These are phyloP conservation scores for Debaryomyces castellii DNA, from an alignment of 805 yeast species.

Conservation along the genomic window DNA sequence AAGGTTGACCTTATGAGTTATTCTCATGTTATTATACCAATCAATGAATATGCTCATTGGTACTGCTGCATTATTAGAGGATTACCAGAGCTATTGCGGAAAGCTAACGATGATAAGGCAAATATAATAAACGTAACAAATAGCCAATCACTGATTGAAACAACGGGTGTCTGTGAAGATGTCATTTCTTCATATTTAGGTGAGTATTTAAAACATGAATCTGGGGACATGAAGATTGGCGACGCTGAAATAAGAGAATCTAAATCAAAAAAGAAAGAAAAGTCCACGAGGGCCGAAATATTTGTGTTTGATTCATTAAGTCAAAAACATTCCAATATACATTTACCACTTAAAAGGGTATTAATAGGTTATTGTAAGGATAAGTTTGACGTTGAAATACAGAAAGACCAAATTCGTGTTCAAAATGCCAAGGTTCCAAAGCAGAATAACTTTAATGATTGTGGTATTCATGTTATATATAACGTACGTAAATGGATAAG, in stretches of 20 bases:
- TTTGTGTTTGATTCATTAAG: constrained; percentile 76
- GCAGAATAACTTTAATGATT: constrained; percentile 88
- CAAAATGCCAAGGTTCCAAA: constrained; percentile 64
- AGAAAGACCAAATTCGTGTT: constrained; percentile 46
- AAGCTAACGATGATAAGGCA: constrained; percentile 4
- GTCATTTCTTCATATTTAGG: not conserved
- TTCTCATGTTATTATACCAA: constrained; percentile 71
- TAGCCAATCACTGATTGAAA: not conserved
- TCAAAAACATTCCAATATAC: constrained; percentile 53
- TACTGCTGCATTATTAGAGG: constrained; percentile 72
- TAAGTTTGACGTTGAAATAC: constrained; percentile 49
- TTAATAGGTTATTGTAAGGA: constrained; percentile 70
- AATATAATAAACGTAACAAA: not conserved
- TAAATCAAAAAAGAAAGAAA: constrained; percentile 1
- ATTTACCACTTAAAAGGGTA: constrained; percentile 55
- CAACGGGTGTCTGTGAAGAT: not conserved
- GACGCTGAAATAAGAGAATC: not conserved
- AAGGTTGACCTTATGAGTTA: constrained; percentile 59
- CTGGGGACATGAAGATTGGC: not conserved
- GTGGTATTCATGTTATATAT: constrained; percentile 89
- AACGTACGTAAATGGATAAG: constrained; percentile 61
- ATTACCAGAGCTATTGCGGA: constrained; percentile 34
- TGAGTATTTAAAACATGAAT: not conserved
- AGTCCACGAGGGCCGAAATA: constrained; percentile 34
- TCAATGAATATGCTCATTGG: constrained; percentile 86